Evolutionary conservation across 2,329 filamentous ascomycete species (phyloP), one percentile per base, ranked within the genome.

Genomic region (Botrytis pseudocinerea): DNA sequence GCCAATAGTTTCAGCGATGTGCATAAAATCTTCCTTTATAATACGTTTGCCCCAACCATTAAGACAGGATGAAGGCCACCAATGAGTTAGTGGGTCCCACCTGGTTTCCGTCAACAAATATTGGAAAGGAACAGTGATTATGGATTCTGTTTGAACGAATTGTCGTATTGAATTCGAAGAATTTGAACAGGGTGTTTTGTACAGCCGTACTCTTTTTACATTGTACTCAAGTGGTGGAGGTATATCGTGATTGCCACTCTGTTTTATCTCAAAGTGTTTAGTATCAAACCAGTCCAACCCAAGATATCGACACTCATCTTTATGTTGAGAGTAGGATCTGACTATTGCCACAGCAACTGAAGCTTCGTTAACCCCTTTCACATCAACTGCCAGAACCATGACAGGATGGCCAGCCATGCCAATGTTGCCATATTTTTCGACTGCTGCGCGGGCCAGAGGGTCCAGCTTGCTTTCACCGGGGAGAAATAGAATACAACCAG

Each of bases 401-500:
- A 69, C 66, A 46, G 20, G 51, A 59, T 61, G 66, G 66, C n/a
- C 38, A 35, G 38, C 25, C 48, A 69, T 44, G 38, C 4, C 64
- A 28, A 22, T 4, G 16, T 40, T 9, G 8, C 48, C 46, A 68
- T 68, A 42, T 42, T 32, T 54, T 28, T 14, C 1, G 16, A 68
- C 7, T n/a, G 54, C 25, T 40, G 10, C 5, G 10, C 10, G 9
- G 18, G 16, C 14, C 6, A 0, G 2, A 8, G 46, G 35, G 7
- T 48, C 25, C 9, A 68, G n/a, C 12, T 25, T 28, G 3, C 3
- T 2, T 57, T 5, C n/a, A 44, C 20, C 7, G 22, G 62, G 51
- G 42, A 72, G 22, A n/a, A 54, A 68, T 3, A 72, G 16, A 7
- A 72, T 18, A 10, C 62, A 72, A 8, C 70, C 70, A 38, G 48